These are phyloP conservation scores for Kwoniella dendrophila DNA, from an alignment of 768 basidiomycete genomes.

Conservation along the genomic window DNA sequence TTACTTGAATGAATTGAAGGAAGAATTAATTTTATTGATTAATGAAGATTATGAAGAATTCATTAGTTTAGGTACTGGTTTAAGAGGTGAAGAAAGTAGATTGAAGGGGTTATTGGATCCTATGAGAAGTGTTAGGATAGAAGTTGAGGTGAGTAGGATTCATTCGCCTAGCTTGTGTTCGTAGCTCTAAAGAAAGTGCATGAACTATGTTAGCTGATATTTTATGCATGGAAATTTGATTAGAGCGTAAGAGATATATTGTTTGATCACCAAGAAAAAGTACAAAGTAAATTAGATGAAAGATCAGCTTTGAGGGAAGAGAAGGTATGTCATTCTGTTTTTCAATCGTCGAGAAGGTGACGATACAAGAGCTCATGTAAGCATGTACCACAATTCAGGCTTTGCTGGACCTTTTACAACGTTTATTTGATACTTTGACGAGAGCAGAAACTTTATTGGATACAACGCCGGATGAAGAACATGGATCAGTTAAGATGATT, in stretches of 20 bases:
- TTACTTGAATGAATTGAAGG: slow-evolving; percentile 79
- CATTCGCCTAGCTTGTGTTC: slow-evolving; percentile 20
- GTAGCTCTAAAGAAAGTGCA: neutral
- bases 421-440: slow-evolving; percentile 86
- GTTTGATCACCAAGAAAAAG: slow-evolving; percentile 61
- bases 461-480: slow-evolving; percentile 22
- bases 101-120: slow-evolving; percentile 71
- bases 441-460: slow-evolving; percentile 83
- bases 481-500: slow-evolving; percentile 56
- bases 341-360: neutral
- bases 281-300: slow-evolving; percentile 75
- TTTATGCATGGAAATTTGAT: slow-evolving; percentile 20
- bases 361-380: neutral
- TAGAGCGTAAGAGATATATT: slow-evolving; percentile 32
- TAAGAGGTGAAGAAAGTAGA: slow-evolving; percentile 79
- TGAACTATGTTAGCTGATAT: slow-evolving; percentile 1
- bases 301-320: slow-evolving; percentile 79
- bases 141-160: slow-evolving; percentile 66
- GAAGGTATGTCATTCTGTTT: slow-evolving; percentile 62
- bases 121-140: slow-evolving; percentile 64
- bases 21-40: slow-evolving; percentile 91
- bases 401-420: slow-evolving; percentile 80
- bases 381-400: slow-evolving; percentile 60
- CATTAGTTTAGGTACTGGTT: slow-evolving; percentile 89
- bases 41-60: slow-evolving; percentile 99